A percentile compares a stretch with the other conserved stretches of the same genome.
These are phyloP conservation scores for Colletotrichum liaoningense DNA, from an alignment of 2,329 filamentous ascomycete species.

Conservation along the genomic window DNA sequence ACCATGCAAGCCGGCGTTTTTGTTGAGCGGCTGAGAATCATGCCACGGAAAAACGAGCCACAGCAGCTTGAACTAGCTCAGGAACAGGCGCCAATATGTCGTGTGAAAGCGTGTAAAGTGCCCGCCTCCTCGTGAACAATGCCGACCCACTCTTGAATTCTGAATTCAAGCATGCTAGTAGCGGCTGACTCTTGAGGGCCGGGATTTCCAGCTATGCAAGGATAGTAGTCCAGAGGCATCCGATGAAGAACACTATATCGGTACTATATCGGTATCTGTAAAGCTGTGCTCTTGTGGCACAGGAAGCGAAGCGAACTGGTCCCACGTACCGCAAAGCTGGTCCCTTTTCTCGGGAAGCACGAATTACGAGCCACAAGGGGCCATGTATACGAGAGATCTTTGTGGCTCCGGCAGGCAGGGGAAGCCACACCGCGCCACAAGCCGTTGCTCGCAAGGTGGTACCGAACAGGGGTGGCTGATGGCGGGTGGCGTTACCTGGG, in stretches of 20 bases:
- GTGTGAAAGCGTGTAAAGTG: constrained; percentile 25
- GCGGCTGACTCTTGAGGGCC: constrained; percentile 14
- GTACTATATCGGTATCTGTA: not conserved
- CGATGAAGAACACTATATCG: constrained; percentile 18
- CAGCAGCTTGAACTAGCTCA: not conserved
- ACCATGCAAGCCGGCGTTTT: constrained; percentile 8
- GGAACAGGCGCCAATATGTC: constrained; percentile 14
- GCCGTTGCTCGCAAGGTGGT: constrained; percentile 11
- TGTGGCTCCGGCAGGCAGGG: constrained; percentile 22
- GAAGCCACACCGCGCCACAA: constrained; percentile 21
- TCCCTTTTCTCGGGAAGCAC: constrained; percentile 16
- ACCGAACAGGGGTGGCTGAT: constrained; percentile 13
- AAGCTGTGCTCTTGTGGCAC: not conserved
- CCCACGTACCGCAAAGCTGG: constrained; percentile 7
- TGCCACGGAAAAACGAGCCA: constrained; percentile 14
- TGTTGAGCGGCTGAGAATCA: constrained; percentile 32
- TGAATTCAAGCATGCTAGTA: constrained; percentile 27
- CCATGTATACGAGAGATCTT: not conserved
- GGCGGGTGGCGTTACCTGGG: constrained; percentile 25
- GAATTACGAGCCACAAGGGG: constrained; percentile 26
- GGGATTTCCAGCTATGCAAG: constrained; percentile 25
- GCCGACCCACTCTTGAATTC: constrained; percentile 19
- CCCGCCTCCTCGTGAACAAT: constrained; percentile 18
- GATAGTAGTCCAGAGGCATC: constrained; percentile 28
- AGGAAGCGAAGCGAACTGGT: not conserved